Conservation (phyloP, 169 alveolate genomes). For the Cryptosporidium parvum region DNA sequence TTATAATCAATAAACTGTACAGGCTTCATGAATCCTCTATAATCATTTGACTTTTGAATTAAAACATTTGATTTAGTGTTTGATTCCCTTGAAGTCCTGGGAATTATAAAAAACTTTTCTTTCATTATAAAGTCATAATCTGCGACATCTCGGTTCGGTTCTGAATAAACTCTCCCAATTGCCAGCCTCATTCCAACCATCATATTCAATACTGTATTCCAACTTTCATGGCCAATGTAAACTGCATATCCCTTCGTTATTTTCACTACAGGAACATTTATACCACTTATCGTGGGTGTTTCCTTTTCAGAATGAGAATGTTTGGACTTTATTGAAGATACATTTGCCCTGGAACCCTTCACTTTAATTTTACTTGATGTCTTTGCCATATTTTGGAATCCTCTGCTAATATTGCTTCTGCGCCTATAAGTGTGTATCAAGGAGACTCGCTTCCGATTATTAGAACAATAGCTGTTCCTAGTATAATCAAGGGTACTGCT, state of each 20-base stretch:
- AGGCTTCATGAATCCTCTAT: conserved; percentile 20
- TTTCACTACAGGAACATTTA: conserved; percentile 31
- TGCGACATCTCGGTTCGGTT: conserved; percentile 71
- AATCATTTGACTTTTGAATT: conserved; percentile 13
- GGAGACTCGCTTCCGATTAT: conserved; percentile 26
- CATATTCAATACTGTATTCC: conserved; percentile 91
- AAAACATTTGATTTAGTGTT: neutral
- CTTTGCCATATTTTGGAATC: conserved; percentile 69
- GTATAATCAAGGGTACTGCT: conserved; percentile 16
- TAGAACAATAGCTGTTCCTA: neutral
- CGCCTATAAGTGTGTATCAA: conserved; percentile 18
- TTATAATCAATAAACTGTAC: conserved; percentile 93
- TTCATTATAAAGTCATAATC: conserved; percentile 72
- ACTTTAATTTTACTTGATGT: conserved; percentile 28
- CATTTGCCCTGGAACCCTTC: neutral
- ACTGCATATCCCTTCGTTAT: conserved; percentile 80
- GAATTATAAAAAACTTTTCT: conserved; percentile 63
- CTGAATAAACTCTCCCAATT: conserved; percentile 80
- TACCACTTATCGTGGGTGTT: neutral
- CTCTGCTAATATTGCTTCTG: conserved; percentile 9
- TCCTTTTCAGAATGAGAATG: conserved; percentile 46
- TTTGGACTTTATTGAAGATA: conserved; percentile 37
- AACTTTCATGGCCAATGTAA: conserved; percentile 91
- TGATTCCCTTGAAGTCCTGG: conserved; percentile 14
- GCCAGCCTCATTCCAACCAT: conserved; percentile 90